A percentile compares a stretch with the other conserved stretches of the same genome.
Conservation (phyloP, 352 stramenopile species). For the Lagenidium giganteum region DNA sequence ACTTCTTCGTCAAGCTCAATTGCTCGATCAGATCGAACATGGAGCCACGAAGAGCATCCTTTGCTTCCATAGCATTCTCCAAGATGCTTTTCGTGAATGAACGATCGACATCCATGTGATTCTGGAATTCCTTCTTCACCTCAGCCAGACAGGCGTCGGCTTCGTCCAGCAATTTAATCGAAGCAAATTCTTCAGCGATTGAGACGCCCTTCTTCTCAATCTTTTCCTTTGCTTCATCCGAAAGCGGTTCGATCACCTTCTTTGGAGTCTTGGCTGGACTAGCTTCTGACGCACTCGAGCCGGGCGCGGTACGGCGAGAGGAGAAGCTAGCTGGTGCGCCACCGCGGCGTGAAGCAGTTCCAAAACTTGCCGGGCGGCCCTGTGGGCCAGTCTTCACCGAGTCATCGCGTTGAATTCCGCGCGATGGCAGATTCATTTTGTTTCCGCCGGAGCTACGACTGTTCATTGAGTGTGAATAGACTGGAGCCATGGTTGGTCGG, state of each 20-base stretch:
- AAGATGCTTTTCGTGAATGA: constrained; percentile 57
- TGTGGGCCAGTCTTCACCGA: constrained; percentile 56
- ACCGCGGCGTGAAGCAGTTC: constrained; percentile 15
- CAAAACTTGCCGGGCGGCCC: constrained; percentile 46
- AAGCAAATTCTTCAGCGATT: constrained; percentile 73
- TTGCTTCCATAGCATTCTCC: constrained; percentile 60
- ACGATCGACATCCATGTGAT: constrained; percentile 43
- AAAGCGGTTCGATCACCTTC: constrained; percentile 29
- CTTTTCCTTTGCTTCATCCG: constrained; percentile 54
- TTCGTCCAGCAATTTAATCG: constrained; percentile 62
- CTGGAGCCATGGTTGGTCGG: constrained; percentile 47
- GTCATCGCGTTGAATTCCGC: constrained; percentile 50
- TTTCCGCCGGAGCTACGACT: constrained; percentile 26
- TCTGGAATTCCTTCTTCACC: constrained; percentile 59
- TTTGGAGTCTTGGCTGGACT: constrained; percentile 14
- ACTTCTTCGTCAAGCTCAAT: constrained; percentile 54
- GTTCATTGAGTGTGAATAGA: constrained; percentile 55
- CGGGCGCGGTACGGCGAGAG: constrained; percentile 9
- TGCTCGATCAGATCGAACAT: constrained; percentile 76
- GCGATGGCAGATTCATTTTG: constrained; percentile 35
- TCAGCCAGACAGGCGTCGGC: constrained; percentile 59
- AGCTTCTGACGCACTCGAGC: not conserved
- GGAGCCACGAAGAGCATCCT: constrained; percentile 34
- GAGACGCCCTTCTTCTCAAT: constrained; percentile 77
- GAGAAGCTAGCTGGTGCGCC: constrained; percentile 30